Conservation (phyloP, 805 yeast genomes). For the Candida michaelii region DNA sequence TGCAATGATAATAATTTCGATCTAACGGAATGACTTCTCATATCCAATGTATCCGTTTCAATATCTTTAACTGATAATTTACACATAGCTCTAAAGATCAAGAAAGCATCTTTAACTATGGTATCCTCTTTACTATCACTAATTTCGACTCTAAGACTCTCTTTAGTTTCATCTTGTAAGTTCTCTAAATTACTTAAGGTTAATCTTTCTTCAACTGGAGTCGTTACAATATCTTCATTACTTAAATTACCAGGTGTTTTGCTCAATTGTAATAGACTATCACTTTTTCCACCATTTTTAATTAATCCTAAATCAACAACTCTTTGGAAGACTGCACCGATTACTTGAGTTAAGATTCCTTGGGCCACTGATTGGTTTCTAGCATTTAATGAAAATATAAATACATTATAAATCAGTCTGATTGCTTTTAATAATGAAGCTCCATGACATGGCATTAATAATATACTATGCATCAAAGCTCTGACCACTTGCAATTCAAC, state of each 20-base stretch:
- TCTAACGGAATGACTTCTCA: constrained; percentile 89
- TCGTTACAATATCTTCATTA: constrained; percentile 20
- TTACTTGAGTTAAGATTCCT: constrained; percentile 89
- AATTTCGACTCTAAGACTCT: constrained; percentile 52
- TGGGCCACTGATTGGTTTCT: constrained; percentile 93
- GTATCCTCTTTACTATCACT: constrained; percentile 63
- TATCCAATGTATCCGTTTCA: constrained; percentile 73
- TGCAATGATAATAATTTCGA: constrained; percentile 88
- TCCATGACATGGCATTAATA: constrained; percentile 88
- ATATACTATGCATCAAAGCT: constrained; percentile 84
- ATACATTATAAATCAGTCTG: constrained; percentile 90
- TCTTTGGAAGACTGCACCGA: constrained; percentile 80
- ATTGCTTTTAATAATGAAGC: constrained; percentile 85
- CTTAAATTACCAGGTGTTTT: constrained; percentile 24
- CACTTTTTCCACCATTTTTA: constrained; percentile 20
- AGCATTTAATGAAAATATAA: constrained; percentile 77
- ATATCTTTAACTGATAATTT: constrained; percentile 82
- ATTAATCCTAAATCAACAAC: constrained; percentile 44
- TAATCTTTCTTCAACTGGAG: constrained; percentile 32
- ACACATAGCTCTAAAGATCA: constrained; percentile 92
- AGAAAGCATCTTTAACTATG: constrained; percentile 84
- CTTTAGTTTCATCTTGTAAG: constrained; percentile 47
- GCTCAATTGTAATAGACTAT: constrained; percentile 20
- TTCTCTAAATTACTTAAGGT: constrained; percentile 63
- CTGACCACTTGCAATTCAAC: constrained; percentile 91